Percentiles rank a stretch among this genome's conserved stretches.
Conservation (phyloP, 192 early-diverging fungal genomes). For the Piromyces finnis region DNA sequence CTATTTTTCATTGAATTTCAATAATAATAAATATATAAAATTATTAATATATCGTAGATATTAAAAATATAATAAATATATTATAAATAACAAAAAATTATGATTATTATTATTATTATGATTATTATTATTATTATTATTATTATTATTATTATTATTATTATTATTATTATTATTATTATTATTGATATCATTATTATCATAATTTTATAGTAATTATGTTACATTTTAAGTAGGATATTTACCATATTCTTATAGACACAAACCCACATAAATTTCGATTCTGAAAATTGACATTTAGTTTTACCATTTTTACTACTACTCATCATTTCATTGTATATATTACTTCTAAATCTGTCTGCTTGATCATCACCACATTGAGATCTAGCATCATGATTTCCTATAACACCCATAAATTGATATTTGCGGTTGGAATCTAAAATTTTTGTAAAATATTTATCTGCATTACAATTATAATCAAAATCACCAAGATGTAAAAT, state of each 20-base stretch:
- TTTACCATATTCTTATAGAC: not conserved
- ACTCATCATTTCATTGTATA: not conserved
- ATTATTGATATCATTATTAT: too few species aligned
- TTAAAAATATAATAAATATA: too few species aligned
- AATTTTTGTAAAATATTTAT: not conserved
- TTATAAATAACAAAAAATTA: too few species aligned
- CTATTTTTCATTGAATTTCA: too few species aligned
- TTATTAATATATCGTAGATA: too few species aligned
- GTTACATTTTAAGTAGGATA: too few species aligned
- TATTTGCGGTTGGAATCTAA: not conserved
- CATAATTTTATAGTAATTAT: too few species aligned
- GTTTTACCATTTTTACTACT: not conserved
- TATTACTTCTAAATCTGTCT: not conserved
- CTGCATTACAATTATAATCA: not conserved
- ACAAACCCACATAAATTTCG: not conserved
- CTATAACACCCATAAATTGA: not conserved
- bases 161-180: too few species aligned
- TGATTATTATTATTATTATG: too few species aligned
- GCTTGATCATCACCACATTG: not conserved
- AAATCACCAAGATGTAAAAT: not conserved
- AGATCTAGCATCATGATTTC: not conserved
- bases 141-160: too few species aligned
- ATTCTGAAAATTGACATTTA: not conserved
- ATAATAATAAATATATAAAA: too few species aligned
- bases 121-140: too few species aligned